Conservation (phyloP, 371 early-diverging fungal species). For the Mortierella sp. region DNA sequence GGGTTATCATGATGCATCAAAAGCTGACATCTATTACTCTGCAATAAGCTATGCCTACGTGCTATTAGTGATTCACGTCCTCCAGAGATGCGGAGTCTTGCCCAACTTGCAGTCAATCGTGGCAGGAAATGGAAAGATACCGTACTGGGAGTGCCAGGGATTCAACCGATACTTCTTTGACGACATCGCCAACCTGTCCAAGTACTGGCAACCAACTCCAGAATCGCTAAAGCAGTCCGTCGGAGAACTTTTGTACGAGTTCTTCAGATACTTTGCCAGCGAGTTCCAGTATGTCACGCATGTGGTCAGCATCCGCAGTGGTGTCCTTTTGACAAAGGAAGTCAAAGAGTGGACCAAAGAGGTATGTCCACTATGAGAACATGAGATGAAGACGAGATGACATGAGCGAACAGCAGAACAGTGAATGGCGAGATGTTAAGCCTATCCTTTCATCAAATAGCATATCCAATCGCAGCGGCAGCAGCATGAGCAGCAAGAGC, state of each 20-base stretch:
- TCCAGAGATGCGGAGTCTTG: slow-evolving; percentile 57
- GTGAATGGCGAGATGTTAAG: too few species aligned
- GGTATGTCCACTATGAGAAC: slow-evolving; percentile 17
- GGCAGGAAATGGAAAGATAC: slow-evolving; percentile 29
- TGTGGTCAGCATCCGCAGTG: slow-evolving; percentile 83
- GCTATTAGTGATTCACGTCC: slow-evolving; percentile 85
- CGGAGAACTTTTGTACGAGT: slow-evolving; percentile 81
- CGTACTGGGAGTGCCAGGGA: slow-evolving; percentile 48
- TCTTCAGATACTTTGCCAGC: slow-evolving; percentile 81
- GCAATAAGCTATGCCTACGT: slow-evolving; percentile 56
- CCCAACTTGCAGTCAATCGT: slow-evolving; percentile 52
- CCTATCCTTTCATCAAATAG: background rate
- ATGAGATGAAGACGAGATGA: too few species aligned
- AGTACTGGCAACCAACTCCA: slow-evolving; percentile 63
- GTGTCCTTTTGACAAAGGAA: slow-evolving; percentile 73
- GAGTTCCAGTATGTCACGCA: slow-evolving; percentile 81
- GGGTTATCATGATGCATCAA: background rate
- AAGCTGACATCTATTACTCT: background rate
- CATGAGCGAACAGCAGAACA: too few species aligned
- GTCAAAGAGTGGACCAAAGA: slow-evolving; percentile 81
- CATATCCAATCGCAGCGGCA: slow-evolving; percentile 27
- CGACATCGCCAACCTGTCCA: slow-evolving; percentile 65
- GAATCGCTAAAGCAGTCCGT: slow-evolving; percentile 61
- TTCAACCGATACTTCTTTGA: slow-evolving; percentile 77
- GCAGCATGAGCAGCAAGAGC: slow-evolving; percentile 1